phyloP scores from a whole-genome alignment of 345 rosid genomes.

The Rubroshorea leprosula region DNA sequence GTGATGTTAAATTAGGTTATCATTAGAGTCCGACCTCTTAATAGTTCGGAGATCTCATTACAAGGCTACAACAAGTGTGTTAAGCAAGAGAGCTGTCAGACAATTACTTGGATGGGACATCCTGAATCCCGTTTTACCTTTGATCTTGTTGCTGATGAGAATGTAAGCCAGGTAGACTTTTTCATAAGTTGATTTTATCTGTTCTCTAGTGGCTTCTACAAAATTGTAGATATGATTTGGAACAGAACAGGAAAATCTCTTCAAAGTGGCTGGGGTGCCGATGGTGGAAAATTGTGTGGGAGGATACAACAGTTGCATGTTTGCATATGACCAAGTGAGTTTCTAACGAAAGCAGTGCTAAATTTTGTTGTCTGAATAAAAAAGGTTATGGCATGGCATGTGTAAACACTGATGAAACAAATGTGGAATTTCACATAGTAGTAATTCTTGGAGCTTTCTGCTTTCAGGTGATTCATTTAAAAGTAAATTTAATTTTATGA shows the following conservation, averaged over 20 bases:
- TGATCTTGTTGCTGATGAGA: conserved; percentile 88
- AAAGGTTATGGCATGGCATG: too few species aligned
- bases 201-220: background rate
- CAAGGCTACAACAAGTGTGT: conserved; percentile 79
- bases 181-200: background rate
- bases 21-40: conserved; percentile 84
- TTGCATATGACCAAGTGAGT: conserved; percentile 96
- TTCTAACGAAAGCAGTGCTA: conserved; percentile 1
- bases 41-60: conserved; percentile 65
- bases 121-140: conserved; percentile 92
- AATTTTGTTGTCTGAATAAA: background rate
- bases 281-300: conserved; percentile 96
- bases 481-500: background rate
- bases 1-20: conserved; percentile 51
- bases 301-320: conserved; percentile 99
- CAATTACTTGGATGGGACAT: conserved; percentile 83
- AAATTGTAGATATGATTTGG: conserved; percentile 5
- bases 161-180: conserved; percentile 63
- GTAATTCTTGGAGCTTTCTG: too few species aligned
- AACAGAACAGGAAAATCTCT: conserved; percentile 63
- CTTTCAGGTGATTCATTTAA: background rate
- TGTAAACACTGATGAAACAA: too few species aligned
- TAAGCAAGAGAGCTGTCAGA: conserved; percentile 79
- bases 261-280: conserved; percentile 89
- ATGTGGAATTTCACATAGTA: too few species aligned